Base-by-base conservation (phyloP, 2,329 filamentous ascomycete species). In the Epichloe hybrida region DNA sequence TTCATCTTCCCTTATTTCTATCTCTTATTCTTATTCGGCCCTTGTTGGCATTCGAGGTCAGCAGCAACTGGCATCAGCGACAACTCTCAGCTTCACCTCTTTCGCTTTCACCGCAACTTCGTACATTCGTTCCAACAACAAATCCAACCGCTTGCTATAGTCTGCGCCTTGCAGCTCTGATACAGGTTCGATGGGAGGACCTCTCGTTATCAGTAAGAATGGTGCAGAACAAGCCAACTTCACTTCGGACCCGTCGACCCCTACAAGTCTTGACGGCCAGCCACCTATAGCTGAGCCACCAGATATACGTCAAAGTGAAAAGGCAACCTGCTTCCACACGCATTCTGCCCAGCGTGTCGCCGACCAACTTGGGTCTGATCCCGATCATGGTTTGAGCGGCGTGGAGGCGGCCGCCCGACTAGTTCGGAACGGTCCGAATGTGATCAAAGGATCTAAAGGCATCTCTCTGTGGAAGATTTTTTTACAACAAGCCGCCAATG, bases 401-500 rank as follows among this genome's bases (percentile, higher is more conserved):
- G 63, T 71, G 58, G 82, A 86, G 65, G 83, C 83, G 56, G 73
- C 76, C 66, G 72, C 72, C 70, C 83, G 83, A 64, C 74, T 87
- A 61, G 68, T 69, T 65, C 73, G 75, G 63, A 72, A 86, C 76
- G 84, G 84, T 58, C 75, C 77, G 59, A 88, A 88, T 71, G 76
- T 76, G 64, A 78, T 88, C 71, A 79, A 83, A 68, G 79, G 80
- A 68, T 79, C 81, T 72, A 80, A 83, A 69, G 80, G 81, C 67
- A 69, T 84, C 69, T 86, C 83, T 67, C 62, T 83, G 67, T 86
- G 82, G 79, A 79, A 84, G 70, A 85, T 88, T 70, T 76, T 76
- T 88, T 67, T 88, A 69, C 84, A 83, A 63, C 84, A 88, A 71
- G 77, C 87, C 59, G 85, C 83, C 57, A 88, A 88, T 70, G 85